Conservation (phyloP, 805 yeast genomes). For the Vanderwaltozyma verrucispora region DNA sequence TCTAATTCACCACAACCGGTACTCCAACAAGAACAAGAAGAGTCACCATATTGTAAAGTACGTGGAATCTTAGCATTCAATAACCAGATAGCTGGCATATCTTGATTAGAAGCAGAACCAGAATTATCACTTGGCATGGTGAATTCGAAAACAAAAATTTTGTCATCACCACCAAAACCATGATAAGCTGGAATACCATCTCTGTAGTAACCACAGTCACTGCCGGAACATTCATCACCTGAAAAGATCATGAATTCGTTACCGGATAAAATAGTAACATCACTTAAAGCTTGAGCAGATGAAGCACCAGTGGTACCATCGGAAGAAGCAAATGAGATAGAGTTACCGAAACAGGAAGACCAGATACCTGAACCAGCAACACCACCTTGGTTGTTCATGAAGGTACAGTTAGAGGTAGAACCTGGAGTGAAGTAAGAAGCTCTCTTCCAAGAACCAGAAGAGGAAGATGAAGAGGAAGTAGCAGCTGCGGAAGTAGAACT, state of each 20-base stretch:
- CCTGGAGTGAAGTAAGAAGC: conserved; percentile 68
- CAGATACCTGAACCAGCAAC: conserved; percentile 77
- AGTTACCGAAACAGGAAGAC: conserved; percentile 83
- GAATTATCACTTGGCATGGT: conserved; percentile 72
- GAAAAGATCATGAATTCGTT: conserved; percentile 78
- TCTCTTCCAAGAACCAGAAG: conserved; percentile 61
- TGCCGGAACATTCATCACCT: conserved; percentile 46
- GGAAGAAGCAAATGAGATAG: conserved; percentile 71
- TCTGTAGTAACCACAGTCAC: conserved; percentile 80
- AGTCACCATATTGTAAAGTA: conserved; percentile 83
- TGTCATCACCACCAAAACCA: conserved; percentile 77
- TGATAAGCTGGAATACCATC: conserved; percentile 83
- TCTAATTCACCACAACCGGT: conserved; percentile 98
- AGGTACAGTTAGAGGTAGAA: conserved; percentile 57
- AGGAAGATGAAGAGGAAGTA: conserved; percentile 30
- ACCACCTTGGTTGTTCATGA: conserved; percentile 87
- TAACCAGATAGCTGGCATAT: conserved; percentile 98
- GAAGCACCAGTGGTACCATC: conserved; percentile 71
- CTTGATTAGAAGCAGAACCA: conserved; percentile 48
- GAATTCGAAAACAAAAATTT: conserved; percentile 90
- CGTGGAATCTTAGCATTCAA: conserved; percentile 94
- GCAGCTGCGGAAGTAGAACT: conserved; percentile 28
- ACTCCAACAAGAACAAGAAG: conserved; percentile 88
- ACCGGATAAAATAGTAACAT: conserved; percentile 60
- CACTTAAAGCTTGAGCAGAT: conserved; percentile 55